A percentile compares a stretch with the other conserved stretches of the same genome.
Evolutionary conservation across 2,329 filamentous ascomycete species (phyloP).

Genomic region (Trichoderma citrinoviride): DNA sequence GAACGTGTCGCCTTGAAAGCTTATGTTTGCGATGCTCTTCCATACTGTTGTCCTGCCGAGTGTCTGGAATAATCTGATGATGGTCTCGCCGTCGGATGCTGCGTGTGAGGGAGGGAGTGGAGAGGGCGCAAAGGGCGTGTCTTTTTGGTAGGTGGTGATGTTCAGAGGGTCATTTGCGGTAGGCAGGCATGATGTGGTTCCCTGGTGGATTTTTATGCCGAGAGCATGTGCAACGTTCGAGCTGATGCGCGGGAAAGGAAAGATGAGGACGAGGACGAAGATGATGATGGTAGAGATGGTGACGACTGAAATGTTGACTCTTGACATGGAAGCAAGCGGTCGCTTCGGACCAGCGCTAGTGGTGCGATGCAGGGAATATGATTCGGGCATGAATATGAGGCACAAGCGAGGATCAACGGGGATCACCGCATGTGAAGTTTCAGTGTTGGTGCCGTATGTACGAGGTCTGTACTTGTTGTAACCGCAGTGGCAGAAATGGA

Average conservation of each 20-base stretch:
- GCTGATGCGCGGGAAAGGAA: background rate
- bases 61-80: slow-evolving; percentile 37
- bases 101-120: slow-evolving; percentile 38
- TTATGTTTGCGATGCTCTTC: slow-evolving; percentile 42
- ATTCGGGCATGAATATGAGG: background rate
- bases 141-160: slow-evolving; percentile 34
- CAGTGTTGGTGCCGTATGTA: no score
- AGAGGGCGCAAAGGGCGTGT: slow-evolving; percentile 33
- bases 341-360: background rate
- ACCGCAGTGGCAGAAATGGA: background rate
- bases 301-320: background rate
- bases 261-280: background rate
- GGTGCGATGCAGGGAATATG: background rate
- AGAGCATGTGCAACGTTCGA: background rate
- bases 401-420: background rate
- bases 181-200: background rate
- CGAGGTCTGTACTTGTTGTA: background rate
- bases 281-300: background rate
- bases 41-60: slow-evolving; percentile 42
- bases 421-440: background rate
- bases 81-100: slow-evolving; percentile 35
- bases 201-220: background rate
- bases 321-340: background rate
- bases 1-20: slow-evolving; percentile 45
- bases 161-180: slow-evolving; percentile 30